phyloP scores from a whole-genome alignment of 768 basidiomycete genomes.

The Suillus plorans region DNA sequence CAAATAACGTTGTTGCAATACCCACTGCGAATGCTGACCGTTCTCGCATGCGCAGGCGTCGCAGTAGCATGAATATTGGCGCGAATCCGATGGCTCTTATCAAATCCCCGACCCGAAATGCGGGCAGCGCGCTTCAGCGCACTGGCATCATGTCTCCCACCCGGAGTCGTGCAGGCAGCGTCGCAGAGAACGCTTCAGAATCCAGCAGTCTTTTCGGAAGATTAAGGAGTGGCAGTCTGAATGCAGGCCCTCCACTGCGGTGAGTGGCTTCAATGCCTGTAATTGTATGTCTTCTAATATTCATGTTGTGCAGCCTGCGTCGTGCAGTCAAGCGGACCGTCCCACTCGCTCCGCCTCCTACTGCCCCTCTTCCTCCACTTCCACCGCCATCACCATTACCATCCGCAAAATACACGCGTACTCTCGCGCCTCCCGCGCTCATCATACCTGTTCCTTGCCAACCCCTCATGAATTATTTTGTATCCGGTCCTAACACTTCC shows the following conservation, averaged over 20 bases:
- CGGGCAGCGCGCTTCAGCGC: slow-evolving; percentile 49
- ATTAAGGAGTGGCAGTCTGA: slow-evolving; percentile 54
- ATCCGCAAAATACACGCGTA: slow-evolving; percentile 14
- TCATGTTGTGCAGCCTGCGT: slow-evolving; percentile 34
- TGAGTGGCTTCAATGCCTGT: slow-evolving; percentile 20
- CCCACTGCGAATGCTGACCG: slow-evolving; percentile 27
- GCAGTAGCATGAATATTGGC: slow-evolving; percentile 59
- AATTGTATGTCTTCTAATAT: slow-evolving; percentile 5
- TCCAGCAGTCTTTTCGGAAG: slow-evolving; percentile 48
- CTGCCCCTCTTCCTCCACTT: slow-evolving; percentile 27
- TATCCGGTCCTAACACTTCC: slow-evolving; percentile 5
- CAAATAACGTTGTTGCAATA: slow-evolving; percentile 23
- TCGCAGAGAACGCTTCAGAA: slow-evolving; percentile 35
- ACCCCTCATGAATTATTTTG: slow-evolving; percentile 15
- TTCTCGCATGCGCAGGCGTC: slow-evolving; percentile 57
- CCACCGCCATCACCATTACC: slow-evolving; percentile 28
- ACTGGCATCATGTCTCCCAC: slow-evolving; percentile 39
- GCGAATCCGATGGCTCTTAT: slow-evolving; percentile 56
- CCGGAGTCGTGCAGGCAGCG: slow-evolving; percentile 48
- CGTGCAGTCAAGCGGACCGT: slow-evolving; percentile 34
- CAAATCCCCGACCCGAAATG: slow-evolving; percentile 55
- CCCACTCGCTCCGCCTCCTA: slow-evolving; percentile 29
- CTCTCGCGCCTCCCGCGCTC: slow-evolving; percentile 20
- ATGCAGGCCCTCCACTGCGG: slow-evolving; percentile 35
- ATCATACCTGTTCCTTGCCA: slow-evolving; percentile 19